Evolutionary conservation across 495 filamentous ascomycete genomes (phyloP), one percentile per base, ranked within the genome.

Genomic region (Aspergillus cavernicola): DNA sequence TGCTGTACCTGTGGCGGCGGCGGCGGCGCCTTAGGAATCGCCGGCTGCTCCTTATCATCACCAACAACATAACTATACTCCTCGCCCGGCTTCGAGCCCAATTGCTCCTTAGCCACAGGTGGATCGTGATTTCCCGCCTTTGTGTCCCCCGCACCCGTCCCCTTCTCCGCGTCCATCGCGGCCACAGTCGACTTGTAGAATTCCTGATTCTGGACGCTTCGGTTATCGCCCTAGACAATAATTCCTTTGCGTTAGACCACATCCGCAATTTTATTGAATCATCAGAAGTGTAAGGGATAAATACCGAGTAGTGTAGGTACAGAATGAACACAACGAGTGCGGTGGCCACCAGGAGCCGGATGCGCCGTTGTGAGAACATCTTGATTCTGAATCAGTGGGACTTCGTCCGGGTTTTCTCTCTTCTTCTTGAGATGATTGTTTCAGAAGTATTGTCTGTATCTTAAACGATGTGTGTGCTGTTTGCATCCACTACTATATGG

Each of bases 351-450:
- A 87, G 64, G 32, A 83, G 66, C 48, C 82, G 83, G 36, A 88
- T 53, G 48, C 88, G 83, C 52, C 89, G 80, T 60, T 78, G 77
- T 1, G 88, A 88, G 60, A 84, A 81, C 89, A 95, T 92, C 37
- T 40, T 75, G 67, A 29, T 3, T 9, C 16, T 20, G 24, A n/a
- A 9, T 42, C 19, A 24, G 12, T 0, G 45, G 13, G 3, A 26
- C 10, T 29, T 15, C 37, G n/a, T 5, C n/a, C n/a, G n/a, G n/a
- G n/a, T n/a, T n/a, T n/a, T n/a, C n/a, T n/a, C n/a, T n/a, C n/a
- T n/a, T n/a, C n/a, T 6, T 16, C 6, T 33, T 33, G 5, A 38
- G 36, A 9, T 19, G 6, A n/a, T 19, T n/a, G 13, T 16, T 16
- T 11, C 4, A 28, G 5, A 4, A 16, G 20, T 22, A 13, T 18